phyloP scores from a whole-genome alignment of 148 eudicot species.

The Cornus kousa region DNA sequence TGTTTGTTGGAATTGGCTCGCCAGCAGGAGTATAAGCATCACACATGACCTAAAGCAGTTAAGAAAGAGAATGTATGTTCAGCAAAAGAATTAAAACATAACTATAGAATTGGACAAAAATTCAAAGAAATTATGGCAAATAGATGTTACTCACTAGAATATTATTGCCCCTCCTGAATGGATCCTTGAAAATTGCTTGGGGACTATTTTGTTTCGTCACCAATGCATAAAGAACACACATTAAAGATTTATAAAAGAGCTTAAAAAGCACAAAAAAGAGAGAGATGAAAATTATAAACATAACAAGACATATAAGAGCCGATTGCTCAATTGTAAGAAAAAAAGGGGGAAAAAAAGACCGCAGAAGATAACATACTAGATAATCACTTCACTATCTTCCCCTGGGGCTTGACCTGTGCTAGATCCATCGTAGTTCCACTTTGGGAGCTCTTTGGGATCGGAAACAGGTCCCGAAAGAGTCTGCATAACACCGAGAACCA shows the following conservation, averaged over 20 bases:
- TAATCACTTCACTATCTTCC: conserved; percentile 43
- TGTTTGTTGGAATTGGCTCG: conserved; percentile 56
- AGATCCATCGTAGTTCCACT: conserved; percentile 61
- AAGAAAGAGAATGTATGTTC: background rate
- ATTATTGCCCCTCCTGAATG: conserved; percentile 46
- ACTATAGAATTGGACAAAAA: too few species aligned
- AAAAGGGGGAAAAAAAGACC: background rate
- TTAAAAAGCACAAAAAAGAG: background rate
- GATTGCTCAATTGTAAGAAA: background rate
- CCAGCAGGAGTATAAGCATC: conserved; percentile 52
- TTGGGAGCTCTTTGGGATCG: conserved; percentile 46
- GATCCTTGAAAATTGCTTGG: conserved; percentile 46
- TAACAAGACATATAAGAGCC: background rate
- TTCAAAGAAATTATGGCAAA: background rate
- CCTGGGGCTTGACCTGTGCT: conserved; percentile 63
- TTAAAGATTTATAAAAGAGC: too few species aligned
- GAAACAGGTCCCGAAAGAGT: conserved; percentile 41
- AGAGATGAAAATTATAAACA: background rate
- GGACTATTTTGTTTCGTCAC: conserved; percentile 23
- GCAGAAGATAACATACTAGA: conserved; percentile 28
- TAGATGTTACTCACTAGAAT: conserved; percentile 25
- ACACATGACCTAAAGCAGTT: conserved; percentile 39
- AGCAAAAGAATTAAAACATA: background rate
- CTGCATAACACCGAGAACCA: conserved; percentile 11
- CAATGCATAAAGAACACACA: background rate